phyloP scores from a whole-genome alignment of 352 stramenopile genomes.

The Aphanomyces euteiches region DNA sequence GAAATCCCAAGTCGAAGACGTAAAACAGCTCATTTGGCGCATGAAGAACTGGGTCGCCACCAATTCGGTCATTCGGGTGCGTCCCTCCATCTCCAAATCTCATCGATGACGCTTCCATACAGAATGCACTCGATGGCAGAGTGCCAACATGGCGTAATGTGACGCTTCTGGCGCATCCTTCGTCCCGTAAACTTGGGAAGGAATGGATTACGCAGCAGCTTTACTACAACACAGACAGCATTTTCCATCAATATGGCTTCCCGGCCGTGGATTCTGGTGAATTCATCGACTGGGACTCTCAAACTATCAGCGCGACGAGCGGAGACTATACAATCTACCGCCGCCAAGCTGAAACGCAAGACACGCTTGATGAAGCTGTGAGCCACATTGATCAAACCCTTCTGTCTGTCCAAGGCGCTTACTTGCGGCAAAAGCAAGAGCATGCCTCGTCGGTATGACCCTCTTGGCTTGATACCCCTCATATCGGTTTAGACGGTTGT shows the following conservation, averaged over 20 bases:
- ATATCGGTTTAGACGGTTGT: background rate
- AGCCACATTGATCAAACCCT: background rate
- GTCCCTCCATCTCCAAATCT: background rate
- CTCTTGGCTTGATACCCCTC: too few relatives aligned
- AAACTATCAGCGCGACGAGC: background rate
- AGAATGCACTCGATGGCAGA: background rate
- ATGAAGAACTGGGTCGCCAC: background rate
- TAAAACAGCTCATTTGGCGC: background rate
- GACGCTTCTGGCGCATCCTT: slow-evolving; percentile 3
- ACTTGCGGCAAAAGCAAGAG: too few relatives aligned
- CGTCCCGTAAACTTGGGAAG: slow-evolving; percentile 9
- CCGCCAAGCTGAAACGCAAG: background rate
- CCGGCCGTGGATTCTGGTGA: background rate
- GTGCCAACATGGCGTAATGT: slow-evolving; percentile 17
- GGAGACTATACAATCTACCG: background rate
- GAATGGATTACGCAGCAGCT: slow-evolving; percentile 23
- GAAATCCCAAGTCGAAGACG: background rate
- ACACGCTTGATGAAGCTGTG: background rate
- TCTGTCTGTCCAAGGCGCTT: background rate
- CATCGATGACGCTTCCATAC: background rate
- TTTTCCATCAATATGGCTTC: slow-evolving; percentile 6
- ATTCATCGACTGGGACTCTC: background rate
- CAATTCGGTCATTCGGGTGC: background rate
- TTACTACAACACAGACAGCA: slow-evolving; percentile 4
- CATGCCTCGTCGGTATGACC: too few relatives aligned